Base-by-base conservation (phyloP, 768 basidiomycete species). In the Pulveroboletus sp. region DNA sequence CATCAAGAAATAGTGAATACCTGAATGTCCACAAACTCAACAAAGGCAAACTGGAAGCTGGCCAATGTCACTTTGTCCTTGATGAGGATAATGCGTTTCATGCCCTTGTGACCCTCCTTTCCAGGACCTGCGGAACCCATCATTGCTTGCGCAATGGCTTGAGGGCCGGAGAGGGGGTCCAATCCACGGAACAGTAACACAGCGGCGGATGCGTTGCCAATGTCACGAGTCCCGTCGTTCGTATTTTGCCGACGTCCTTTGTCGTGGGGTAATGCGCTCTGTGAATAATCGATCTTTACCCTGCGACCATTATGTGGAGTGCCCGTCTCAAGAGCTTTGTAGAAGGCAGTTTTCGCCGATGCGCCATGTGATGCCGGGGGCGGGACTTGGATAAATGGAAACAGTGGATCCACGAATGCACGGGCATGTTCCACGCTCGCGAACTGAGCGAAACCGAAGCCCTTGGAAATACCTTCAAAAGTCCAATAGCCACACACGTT, bases 391-490 rank as follows among this genome's bases (percentile, higher is more conserved):
- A 97, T 81, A 69, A 92, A 92, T 2, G 93, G 95, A 65, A 88
- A 96, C 43, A 86, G 78, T 35, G 90, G 87, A 57, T 91, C 85
- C 66, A 99, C 85, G 66, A 97, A 98, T 11, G 87, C 83, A 47
- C 86, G 83, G 17, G 96, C 94, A 50, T 90, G 89, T 59, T 90
- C 89, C 49, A 86, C 76, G 57, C 77, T 84, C 38, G 85, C 72
- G 68, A 99, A 99, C 71, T 93, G 89, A 61, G 92, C 94, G 70
- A 99, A 99, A 51, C 93, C 96, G 66, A 97, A 97, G 64, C 91
- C 89, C 72, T 95, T 95, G 48, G 94, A 94, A 55, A 78, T 72
- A 83, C 91, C 91, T 93, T 84, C 70, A 73, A 81, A 73, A 81
- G 81, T 79, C 75, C 73, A 82, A 82, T 54, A 71, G 73, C 76